These are phyloP conservation scores for Termitomyces sp. DNA, from an alignment of 768 basidiomycete species.

Conservation along the genomic window DNA sequence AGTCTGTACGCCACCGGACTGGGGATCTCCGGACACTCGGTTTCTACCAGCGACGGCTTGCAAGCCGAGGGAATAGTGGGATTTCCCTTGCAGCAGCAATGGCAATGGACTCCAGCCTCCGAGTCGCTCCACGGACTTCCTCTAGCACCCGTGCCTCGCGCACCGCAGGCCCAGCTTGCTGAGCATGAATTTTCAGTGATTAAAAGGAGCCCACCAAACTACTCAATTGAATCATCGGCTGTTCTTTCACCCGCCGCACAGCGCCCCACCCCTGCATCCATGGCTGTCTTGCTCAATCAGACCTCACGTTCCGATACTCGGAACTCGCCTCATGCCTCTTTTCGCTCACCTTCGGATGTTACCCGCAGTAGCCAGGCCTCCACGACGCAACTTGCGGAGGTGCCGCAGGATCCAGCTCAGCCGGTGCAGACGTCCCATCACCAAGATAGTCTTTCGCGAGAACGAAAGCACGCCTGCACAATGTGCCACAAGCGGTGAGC, in stretches of 20 bases:
- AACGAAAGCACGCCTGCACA: constrained; percentile 74
- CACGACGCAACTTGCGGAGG: constrained; percentile 2
- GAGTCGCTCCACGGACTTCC: constrained; percentile 28
- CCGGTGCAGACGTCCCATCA: neutral
- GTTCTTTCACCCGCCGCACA: constrained; percentile 35
- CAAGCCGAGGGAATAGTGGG: constrained; percentile 38
- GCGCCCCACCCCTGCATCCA: constrained; percentile 44
- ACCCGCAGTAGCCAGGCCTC: neutral
- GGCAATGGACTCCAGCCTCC: constrained; percentile 21
- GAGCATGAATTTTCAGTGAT: constrained; percentile 21
- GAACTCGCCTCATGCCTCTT: constrained; percentile 16
- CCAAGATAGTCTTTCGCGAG: constrained; percentile 41
- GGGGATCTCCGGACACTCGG: constrained; percentile 35
- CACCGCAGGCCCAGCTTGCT: constrained; percentile 16
- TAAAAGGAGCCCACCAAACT: constrained; percentile 21
- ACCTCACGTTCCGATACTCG: constrained; percentile 27
- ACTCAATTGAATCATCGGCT: constrained; percentile 14
- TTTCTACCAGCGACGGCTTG: constrained; percentile 21
- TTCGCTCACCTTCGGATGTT: constrained; percentile 1
- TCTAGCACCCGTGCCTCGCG: constrained; percentile 25
- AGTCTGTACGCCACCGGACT: constrained; percentile 41
- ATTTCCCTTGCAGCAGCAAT: constrained; percentile 27
- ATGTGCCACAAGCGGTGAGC: constrained; percentile 81
- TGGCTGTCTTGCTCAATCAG: constrained; percentile 42
- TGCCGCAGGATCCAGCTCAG: constrained; percentile 3